Conservation (phyloP, 83 land plant genomes). For the Picea abies region DNA sequence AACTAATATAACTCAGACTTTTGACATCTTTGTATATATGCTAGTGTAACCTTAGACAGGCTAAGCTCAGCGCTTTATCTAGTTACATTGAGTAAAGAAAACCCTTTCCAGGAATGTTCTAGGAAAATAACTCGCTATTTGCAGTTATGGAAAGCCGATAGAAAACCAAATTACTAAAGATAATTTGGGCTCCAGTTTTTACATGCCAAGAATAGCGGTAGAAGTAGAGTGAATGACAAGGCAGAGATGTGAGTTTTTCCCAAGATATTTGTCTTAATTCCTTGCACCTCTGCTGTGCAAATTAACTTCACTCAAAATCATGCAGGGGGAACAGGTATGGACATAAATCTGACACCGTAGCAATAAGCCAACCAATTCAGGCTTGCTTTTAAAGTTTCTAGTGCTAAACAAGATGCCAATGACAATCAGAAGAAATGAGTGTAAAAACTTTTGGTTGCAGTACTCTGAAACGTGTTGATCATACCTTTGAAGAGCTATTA, state of each 20-base stretch:
- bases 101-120: background rate
- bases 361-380: background rate
- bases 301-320: background rate
- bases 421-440: background rate
- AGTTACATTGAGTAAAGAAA: background rate
- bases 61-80: background rate
- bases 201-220: too few species aligned
- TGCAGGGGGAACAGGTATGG: too few species aligned
- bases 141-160: too few species aligned
- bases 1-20: background rate
- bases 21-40: background rate
- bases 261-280: background rate
- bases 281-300: background rate
- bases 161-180: background rate
- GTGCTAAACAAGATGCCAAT: background rate
- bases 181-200: background rate
- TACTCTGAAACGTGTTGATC: background rate
- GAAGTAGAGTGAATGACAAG: too few species aligned
- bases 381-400: background rate
- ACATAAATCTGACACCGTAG: background rate
- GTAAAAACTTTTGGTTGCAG: background rate
- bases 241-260: background rate
- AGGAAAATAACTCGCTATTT: too few species aligned
- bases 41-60: background rate
- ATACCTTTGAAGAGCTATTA: slow-evolving; percentile 50